These are phyloP conservation scores for Collybia mongolica DNA, from an alignment of 768 basidiomycete species.

Conservation along the genomic window DNA sequence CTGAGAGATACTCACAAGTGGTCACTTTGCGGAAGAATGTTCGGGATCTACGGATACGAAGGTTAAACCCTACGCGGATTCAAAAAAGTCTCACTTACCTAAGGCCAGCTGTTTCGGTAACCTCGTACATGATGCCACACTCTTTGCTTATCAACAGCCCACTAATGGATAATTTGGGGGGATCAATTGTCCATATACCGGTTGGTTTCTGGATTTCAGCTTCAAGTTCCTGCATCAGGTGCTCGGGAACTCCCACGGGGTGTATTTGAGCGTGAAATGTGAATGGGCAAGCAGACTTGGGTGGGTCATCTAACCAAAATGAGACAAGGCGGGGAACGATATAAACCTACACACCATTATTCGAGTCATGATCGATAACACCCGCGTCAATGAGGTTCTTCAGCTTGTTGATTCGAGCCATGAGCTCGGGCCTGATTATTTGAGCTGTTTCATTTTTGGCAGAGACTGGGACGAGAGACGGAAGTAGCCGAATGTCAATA, in stretches of 20 bases:
- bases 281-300: conserved; percentile 62
- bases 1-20: conserved; percentile 41
- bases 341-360: conserved; percentile 22
- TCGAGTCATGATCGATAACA: conserved; percentile 52
- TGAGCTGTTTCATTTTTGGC: conserved; percentile 57
- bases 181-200: conserved; percentile 57
- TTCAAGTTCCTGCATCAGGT: conserved; percentile 68
- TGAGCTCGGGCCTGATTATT: conserved; percentile 59
- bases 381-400: conserved; percentile 67
- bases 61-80: background rate
- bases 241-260: conserved; percentile 48
- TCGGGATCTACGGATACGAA: conserved; percentile 37
- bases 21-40: conserved; percentile 76
- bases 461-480: conserved; percentile 59
- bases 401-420: conserved; percentile 55
- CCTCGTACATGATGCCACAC: conserved; percentile 74
- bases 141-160: conserved; percentile 75
- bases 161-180: conserved; percentile 57
- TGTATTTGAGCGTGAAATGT: conserved; percentile 63
- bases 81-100: conserved; percentile 39
- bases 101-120: conserved; percentile 66
- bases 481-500: conserved; percentile 67
- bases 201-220: conserved; percentile 74
- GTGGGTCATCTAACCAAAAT: conserved; percentile 38
- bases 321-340: background rate